Evolutionary conservation across 1,139 yeast genomes (phyloP), one percentile per base, ranked within the genome.

Genomic region (Wickerhamiella infanticola): DNA sequence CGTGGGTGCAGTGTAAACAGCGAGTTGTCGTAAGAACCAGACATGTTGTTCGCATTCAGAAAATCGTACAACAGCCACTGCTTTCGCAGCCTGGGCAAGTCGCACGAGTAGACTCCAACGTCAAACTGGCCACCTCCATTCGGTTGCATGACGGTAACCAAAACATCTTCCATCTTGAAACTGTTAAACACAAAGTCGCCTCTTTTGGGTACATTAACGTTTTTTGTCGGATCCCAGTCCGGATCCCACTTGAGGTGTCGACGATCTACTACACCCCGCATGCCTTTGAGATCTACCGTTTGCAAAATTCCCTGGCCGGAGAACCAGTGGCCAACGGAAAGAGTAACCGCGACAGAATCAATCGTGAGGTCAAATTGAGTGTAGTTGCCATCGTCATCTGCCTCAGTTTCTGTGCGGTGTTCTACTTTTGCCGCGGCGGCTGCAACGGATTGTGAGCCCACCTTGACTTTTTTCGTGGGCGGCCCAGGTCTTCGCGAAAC

Each of bases 121-220:
- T 82, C 78, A 61, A 90, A 84, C 0, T 90, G 88, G 47, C 94
- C 70, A 60, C 84, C 82, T 42, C 48, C 57, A 47, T 70, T 71
- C 0, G 97, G 97, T 61, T 88, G 96, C 53, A 72, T 70, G 48
- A 90, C 65, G 3, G 90, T 81, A 50, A 90, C 81, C 48, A 88
- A 65, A 3, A 84, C 81, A 61, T 90, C 98, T 53, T 82, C 85
- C 44, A 88, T 74, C 52, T 72, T 75, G 60, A 85, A 82, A 45
- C 75, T 75, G 44, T 83, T 90, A 56, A 90, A 75, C 60, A 90
- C 96, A 68, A 93, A 90, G 63, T 90, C 98, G 6, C 97, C 97
- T 0, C 88, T 86, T 47, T 69, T 72, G 51, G 79, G 75, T 26
- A 77, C 64, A 57, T 84, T 82, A 55, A 79, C 75, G 63, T 85